Percentiles rank a stretch among this genome's conserved stretches.
Evolutionary conservation across 345 rosid genomes (phyloP).

Genomic region (Melastoma malabathricum): DNA sequence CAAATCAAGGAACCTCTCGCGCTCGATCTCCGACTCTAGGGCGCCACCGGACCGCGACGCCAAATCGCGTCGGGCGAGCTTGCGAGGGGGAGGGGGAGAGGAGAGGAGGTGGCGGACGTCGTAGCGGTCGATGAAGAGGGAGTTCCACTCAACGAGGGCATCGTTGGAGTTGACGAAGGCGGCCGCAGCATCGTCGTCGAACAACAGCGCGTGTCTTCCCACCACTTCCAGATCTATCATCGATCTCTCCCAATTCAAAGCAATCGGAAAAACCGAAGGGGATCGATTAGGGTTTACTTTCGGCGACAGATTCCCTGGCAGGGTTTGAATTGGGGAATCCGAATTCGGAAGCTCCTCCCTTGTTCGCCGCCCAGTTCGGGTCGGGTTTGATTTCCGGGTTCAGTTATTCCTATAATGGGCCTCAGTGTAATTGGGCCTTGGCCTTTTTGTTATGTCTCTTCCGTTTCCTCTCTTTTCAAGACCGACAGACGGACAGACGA

Average conservation of each 20-base stretch:
- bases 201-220: conserved; percentile 86
- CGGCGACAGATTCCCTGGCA: too few relatives aligned
- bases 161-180: conserved; percentile 63
- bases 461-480: not conserved
- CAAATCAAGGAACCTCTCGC: conserved; percentile 67
- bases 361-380: too few relatives aligned
- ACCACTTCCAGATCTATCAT: conserved; percentile 72
- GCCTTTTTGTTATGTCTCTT: not conserved
- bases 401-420: too few relatives aligned
- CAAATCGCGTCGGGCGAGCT: conserved; percentile 21
- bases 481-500: not conserved
- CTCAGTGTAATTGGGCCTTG: too few relatives aligned
- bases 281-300: too few relatives aligned
- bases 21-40: conserved; percentile 54
- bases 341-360: too few relatives aligned
- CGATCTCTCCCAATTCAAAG: not conserved
- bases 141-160: conserved; percentile 91
- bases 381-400: too few relatives aligned
- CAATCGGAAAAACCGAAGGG: not conserved
- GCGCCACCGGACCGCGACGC: conserved; percentile 19
- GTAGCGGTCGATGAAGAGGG: conserved; percentile 84
- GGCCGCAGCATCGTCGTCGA: conserved; percentile 83
- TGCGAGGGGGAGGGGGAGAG: conserved; percentile 56
- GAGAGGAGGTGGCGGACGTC: conserved; percentile 96
- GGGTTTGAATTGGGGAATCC: too few relatives aligned